Percentiles rank a stretch among this genome's conserved stretches.
Conservation (phyloP, 345 rosid species). For the Syzygium jambos region DNA sequence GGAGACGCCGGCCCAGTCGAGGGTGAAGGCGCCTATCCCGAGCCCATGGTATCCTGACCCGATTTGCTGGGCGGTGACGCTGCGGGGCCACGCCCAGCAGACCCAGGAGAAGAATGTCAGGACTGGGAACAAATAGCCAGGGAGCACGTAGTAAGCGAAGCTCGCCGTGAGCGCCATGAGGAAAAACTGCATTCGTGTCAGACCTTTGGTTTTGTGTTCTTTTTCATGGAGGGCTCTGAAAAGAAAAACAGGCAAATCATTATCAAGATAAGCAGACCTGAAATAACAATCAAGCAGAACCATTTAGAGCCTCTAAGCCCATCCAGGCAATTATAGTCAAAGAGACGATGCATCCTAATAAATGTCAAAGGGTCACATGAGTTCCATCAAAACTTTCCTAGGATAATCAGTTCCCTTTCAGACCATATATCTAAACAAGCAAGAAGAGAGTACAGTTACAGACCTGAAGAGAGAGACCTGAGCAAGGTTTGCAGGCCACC, state of each 20-base stretch:
- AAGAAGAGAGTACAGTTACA: neutral
- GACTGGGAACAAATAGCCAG: conserved; percentile 76
- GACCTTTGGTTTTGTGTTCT: conserved; percentile 44
- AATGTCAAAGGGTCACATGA: neutral
- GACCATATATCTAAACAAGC: neutral
- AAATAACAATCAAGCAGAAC: neutral
- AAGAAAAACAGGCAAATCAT: neutral
- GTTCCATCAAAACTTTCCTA: neutral
- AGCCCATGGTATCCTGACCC: conserved; percentile 95
- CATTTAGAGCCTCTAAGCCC: neutral
- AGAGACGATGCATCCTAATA: neutral
- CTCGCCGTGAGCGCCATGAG: conserved; percentile 46
- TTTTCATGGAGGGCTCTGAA: conserved; percentile 91
- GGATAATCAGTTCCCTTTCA: neutral
- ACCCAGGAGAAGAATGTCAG: conserved; percentile 92
- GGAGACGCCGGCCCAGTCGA: conserved; percentile 94
- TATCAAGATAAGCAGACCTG: neutral
- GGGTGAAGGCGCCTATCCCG: conserved; percentile 80
- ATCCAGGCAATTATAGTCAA: neutral
- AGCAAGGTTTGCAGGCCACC: conserved; percentile 99
- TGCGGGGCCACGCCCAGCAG: conserved; percentile 78
- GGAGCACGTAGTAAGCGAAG: conserved; percentile 71
- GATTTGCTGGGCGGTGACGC: conserved; percentile 85
- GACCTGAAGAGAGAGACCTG: conserved; percentile 96
- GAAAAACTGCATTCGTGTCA: conserved; percentile 80